Evolutionary conservation across 768 basidiomycete species (phyloP).

Genomic region (Termitomyces sp.): DNA sequence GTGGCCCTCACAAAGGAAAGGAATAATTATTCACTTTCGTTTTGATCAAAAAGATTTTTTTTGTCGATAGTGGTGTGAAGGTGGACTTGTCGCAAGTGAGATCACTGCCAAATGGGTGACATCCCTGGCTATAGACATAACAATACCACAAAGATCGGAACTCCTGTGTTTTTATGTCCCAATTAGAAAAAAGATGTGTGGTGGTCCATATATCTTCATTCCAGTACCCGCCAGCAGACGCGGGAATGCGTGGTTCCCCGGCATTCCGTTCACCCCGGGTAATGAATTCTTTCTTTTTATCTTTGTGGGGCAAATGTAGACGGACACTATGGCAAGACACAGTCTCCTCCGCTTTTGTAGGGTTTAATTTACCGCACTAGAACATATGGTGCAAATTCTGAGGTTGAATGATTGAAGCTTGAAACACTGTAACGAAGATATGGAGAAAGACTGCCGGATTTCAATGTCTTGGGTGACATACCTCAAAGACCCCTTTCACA

Average conservation of each 20-base stretch:
- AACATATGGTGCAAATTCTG: background rate
- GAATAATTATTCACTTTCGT: slow-evolving; percentile 1
- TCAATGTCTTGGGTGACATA: background rate
- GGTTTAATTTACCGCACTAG: background rate
- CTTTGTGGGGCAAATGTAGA: background rate
- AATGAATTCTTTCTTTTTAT: background rate
- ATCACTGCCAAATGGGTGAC: background rate
- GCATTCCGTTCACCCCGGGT: slow-evolving; percentile 1
- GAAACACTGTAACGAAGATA: background rate
- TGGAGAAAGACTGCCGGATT: background rate
- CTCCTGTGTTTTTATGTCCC: background rate
- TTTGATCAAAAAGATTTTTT: background rate
- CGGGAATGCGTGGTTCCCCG: slow-evolving; percentile 1
- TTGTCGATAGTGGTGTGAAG: slow-evolving; percentile 1
- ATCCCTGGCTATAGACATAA: slow-evolving; percentile 1
- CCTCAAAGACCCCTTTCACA: background rate
- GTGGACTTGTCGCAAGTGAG: background rate
- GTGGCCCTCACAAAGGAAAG: background rate
- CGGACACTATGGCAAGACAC: background rate
- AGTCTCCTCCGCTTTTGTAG: background rate
- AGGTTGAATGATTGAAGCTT: background rate
- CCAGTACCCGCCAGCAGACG: background rate
- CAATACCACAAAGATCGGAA: background rate
- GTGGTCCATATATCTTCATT: background rate
- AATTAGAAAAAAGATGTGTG: background rate